Base-by-base conservation (phyloP, 768 basidiomycete genomes). In the Neoboletus magnificus region DNA sequence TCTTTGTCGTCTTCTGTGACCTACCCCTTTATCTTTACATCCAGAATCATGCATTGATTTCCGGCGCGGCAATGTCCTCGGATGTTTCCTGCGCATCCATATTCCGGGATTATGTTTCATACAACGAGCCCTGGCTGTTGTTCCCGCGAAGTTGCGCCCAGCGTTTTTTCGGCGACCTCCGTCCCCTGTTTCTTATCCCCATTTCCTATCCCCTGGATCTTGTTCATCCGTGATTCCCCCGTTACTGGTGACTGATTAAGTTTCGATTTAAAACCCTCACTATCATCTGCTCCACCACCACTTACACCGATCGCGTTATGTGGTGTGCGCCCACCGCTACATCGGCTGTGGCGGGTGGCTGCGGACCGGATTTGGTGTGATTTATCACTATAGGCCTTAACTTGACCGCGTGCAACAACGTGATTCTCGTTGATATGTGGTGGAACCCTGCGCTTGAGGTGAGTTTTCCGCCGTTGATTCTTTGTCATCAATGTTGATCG, bases 391-490 rank as follows among this genome's bases (percentile, higher is more conserved):
- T 60, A 85, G 93, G 93, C 43, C 81, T 98, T 43, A 97, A 98
- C 67, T 68, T 98, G 64, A 93, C 93, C 0, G 87, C 85, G 36
- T 98, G 95, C 73, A 96, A 94, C 69, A 92, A 96, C 60, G 94
- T 98, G 37, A 89, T 98, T 61, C 79, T 98, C 4, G 82, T 93
- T 53, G 96, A 97, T 68, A 73, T 94, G 56, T 98, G 95, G 94
- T 98, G 95, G 93, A 89, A 93, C 69, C 91, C 91, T 11, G 91
- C 89, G 0, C 77, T 91, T 5, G 90, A 91, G 73, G 87, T 89
- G 60, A 58, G 80, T 66, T 63, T 54, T 45, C 33, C 13, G 42
- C 22, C 15, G 20, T 5, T 42, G 15, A 20, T 25, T 43, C 46
- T 27, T 16, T 42, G 41, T 16, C 50, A 46, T 47, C 18, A 23